A percentile compares a stretch with the other conserved stretches of the same genome.
Conservation (phyloP, 805 yeast species). For the Barnettozyma populi region DNA sequence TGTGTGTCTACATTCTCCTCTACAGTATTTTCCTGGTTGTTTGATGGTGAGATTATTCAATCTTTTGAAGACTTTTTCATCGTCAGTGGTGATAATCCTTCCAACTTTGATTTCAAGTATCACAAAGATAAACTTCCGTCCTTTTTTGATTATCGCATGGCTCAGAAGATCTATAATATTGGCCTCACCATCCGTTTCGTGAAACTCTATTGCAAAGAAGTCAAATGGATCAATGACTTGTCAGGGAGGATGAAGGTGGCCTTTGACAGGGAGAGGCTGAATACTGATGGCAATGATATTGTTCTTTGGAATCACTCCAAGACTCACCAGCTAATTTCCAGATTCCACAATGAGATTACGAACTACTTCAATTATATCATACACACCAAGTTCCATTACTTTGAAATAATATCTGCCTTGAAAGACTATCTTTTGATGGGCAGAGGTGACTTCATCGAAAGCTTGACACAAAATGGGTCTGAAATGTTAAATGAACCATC, state of each 20-base stretch:
- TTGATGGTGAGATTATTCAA: conserved; percentile 56
- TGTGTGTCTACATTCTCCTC: conserved; percentile 56
- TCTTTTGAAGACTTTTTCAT: conserved; percentile 54
- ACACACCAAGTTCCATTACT: conserved; percentile 42
- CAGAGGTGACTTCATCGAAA: conserved; percentile 77
- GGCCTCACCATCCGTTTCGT: conserved; percentile 72
- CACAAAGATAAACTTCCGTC: conserved; percentile 36
- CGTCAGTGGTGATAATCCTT: background rate
- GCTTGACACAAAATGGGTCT: conserved; percentile 51
- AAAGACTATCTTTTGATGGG: conserved; percentile 66
- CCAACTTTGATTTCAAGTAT: conserved; percentile 14
- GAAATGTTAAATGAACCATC: conserved; percentile 56
- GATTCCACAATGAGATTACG: conserved; percentile 48
- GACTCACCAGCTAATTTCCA: conserved; percentile 32
- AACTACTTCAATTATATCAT: conserved; percentile 46
- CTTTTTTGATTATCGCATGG: conserved; percentile 36
- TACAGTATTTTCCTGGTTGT: conserved; percentile 60
- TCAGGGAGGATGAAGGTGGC: conserved; percentile 23
- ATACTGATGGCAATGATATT: conserved; percentile 9
- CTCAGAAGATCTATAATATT: conserved; percentile 49
- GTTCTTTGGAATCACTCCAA: conserved; percentile 10
- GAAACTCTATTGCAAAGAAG: conserved; percentile 58
- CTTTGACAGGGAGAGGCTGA: conserved; percentile 2
- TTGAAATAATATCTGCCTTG: conserved; percentile 52
- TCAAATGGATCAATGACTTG: conserved; percentile 53